Evolutionary conservation across 352 stramenopile species (phyloP), one percentile per base, ranked within the genome.

Genomic region (Pythium sp.): DNA sequence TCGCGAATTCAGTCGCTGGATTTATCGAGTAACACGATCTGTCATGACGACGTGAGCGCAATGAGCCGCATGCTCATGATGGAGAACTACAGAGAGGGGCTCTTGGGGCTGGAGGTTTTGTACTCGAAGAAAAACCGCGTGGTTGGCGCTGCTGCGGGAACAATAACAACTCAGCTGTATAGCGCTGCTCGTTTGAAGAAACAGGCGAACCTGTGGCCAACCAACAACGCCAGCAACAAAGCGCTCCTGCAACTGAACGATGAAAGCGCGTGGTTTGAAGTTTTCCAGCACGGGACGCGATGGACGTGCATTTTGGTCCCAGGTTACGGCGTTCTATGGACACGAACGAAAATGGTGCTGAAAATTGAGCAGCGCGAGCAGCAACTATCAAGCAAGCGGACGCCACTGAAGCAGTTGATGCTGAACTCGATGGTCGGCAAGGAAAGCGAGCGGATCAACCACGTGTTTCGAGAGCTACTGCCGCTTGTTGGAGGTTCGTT

Each of bases 11-110:
- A 9, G 30, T 26, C 58, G 22, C 43, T 89, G 26, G 76, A 89
- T 58, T 26, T 89, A 2, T 87, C 80, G 15, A 62, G 68, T 26
- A 85, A 84, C 36, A 53, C 76, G 3, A 32, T 89, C 22, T 64
- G 68, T 12, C 61, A 70, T 2, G 70, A 79, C 56, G 74, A 81
- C 15, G 66, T 78, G 7, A 57, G 55, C 9, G 60, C 69, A 0
- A 66, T 83, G 20, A 60, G 56, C 26, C 62, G 73, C 5, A 26
- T 78, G 24, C 57, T 62, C 36, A 54, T 51, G 22, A 64, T 58
- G 8, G 64, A 15, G 5, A 66, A 57, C 30, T 56, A 34, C 11
- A n/a, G 28, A 14, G 41, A 58, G 18, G 60, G 49, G 60, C 47
- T 66, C 1, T 22, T 66, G 49, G 60, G 60, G 6, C 15, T 46